A percentile compares a stretch with the other conserved stretches of the same genome.
These are phyloP conservation scores for Eucalyptus rudis DNA, from an alignment of 345 rosid species.

Conservation along the genomic window DNA sequence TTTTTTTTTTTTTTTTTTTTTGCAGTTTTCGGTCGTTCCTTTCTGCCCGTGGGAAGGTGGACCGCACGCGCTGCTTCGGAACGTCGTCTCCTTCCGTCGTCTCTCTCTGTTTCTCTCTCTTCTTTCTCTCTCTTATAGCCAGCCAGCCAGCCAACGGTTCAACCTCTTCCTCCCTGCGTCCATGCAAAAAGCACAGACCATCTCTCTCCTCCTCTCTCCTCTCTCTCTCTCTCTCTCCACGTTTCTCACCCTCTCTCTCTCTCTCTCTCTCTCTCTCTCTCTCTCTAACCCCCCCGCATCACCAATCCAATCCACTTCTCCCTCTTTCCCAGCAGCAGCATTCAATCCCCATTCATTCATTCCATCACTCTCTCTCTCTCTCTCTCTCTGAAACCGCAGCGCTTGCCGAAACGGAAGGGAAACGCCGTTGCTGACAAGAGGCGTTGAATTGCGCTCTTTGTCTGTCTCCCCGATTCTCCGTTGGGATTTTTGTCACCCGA, in stretches of 20 bases:
- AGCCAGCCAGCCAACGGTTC: constrained; percentile 1
- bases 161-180: constrained; percentile 2
- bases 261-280: neutral
- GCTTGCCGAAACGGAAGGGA: neutral
- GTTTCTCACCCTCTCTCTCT: neutral
- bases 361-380: neutral
- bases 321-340: neutral
- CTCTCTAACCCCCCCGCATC: neutral
- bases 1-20: neutral
- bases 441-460: neutral
- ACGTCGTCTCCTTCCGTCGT: neutral
- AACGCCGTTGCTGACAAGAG: too few species aligned
- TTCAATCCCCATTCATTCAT: neutral
- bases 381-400: neutral
- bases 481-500: neutral
- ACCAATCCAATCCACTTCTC: neutral
- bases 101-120: neutral
- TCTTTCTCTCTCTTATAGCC: neutral
- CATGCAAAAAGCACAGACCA: constrained; percentile 21
- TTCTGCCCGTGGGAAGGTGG: neutral
- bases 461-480: neutral
- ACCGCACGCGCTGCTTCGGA: neutral
- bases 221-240: neutral
- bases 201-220: neutral
- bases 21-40: neutral